Percentiles rank a stretch among this genome's conserved stretches.
These are phyloP conservation scores for Epichloe aotearoae DNA, from an alignment of 2,329 filamentous ascomycete species.

Conservation along the genomic window DNA sequence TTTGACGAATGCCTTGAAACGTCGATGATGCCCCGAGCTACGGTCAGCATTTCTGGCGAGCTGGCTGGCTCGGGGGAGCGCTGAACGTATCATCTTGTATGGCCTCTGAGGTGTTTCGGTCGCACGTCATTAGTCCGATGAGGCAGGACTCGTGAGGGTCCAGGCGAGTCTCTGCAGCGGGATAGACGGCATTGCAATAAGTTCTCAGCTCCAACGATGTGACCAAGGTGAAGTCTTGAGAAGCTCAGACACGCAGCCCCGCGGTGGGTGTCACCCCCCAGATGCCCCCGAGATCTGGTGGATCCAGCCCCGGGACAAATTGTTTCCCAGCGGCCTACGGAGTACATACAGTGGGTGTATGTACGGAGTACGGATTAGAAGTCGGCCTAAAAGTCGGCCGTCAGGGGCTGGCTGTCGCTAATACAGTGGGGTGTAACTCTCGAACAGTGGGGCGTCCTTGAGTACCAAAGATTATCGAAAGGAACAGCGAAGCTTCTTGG, in stretches of 20 bases:
- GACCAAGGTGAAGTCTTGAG: background rate
- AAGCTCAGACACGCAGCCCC: background rate
- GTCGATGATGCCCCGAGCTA: slow-evolving; percentile 2
- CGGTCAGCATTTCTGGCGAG: slow-evolving; percentile 3
- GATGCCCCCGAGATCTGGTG: slow-evolving; percentile 2
- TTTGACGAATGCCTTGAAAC: slow-evolving; percentile 14
- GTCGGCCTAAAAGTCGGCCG: no score
- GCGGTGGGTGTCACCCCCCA: background rate
- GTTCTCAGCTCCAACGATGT: background rate
- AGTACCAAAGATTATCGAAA: background rate
- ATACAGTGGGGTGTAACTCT: no score
- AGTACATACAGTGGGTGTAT: no score
- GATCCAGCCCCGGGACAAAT: background rate
- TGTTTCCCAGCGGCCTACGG: background rate
- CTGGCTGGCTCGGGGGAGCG: slow-evolving; percentile 5
- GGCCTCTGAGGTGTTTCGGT: background rate
- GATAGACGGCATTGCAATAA: background rate
- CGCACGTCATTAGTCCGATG: background rate
- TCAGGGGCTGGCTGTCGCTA: background rate
- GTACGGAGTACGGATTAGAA: no score
- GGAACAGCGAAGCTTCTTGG: no score
- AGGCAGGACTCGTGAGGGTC: background rate
- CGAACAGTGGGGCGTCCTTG: background rate
- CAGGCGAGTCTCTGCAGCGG: background rate
- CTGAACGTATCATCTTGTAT: slow-evolving; percentile 9